Evolutionary conservation across 2,329 filamentous ascomycete genomes (phyloP).

Genomic region (Arthrobotrys megalospora): DNA sequence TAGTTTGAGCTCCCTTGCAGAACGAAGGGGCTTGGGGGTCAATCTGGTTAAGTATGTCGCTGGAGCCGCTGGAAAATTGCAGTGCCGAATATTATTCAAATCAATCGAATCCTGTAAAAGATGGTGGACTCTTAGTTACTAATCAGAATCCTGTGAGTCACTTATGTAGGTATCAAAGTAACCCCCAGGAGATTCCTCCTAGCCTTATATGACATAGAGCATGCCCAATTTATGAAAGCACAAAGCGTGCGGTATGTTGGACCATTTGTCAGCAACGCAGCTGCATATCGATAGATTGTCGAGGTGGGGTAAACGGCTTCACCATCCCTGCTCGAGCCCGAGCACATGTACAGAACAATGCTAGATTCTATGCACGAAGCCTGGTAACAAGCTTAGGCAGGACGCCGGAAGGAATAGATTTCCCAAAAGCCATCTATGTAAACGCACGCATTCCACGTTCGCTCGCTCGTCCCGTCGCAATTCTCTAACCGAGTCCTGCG

Average conservation of each 20-base stretch:
- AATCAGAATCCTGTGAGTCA: conserved; percentile 13
- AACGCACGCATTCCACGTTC: not conserved
- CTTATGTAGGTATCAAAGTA: not conserved
- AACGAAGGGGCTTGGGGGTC: not conserved
- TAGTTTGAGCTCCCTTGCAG: not conserved
- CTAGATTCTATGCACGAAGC: conserved; percentile 15
- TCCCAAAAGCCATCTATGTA: not conserved
- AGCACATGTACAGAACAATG: conserved; percentile 21
- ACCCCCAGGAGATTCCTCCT: not conserved
- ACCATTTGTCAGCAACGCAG: conserved; percentile 53
- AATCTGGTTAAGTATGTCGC: not conserved
- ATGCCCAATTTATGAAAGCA: not conserved
- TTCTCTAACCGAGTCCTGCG: conserved; percentile 29
- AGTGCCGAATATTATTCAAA: not conserved
- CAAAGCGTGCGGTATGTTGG: not conserved
- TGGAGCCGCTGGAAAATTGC: not conserved
- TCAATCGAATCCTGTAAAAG: not conserved
- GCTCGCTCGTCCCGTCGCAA: conserved; percentile 44
- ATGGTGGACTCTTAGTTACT: not conserved
- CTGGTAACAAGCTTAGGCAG: conserved; percentile 14
- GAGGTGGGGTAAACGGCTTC: conserved; percentile 20
- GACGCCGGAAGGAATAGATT: conserved; percentile 21
- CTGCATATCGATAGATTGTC: conserved; percentile 26
- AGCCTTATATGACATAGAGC: conserved; percentile 1
- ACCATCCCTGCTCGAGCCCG: conserved; percentile 26